phyloP scores from a whole-genome alignment of 257 asterid species.

The Solanum lycopersicoides region DNA sequence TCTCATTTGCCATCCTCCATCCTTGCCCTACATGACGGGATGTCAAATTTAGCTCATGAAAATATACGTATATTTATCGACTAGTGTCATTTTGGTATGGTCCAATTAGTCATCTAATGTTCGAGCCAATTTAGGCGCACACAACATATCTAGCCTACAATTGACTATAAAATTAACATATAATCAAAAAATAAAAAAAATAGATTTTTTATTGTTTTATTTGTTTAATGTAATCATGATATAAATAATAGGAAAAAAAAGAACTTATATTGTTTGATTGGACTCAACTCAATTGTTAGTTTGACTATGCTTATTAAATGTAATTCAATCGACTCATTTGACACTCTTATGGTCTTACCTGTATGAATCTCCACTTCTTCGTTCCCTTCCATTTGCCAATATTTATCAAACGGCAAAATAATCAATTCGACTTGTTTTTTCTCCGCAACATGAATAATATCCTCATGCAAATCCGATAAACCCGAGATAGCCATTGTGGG shows the following conservation, averaged over 20 bases:
- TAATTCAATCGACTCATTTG: too few species aligned
- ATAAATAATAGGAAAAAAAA: too few species aligned
- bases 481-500: constrained; percentile 19
- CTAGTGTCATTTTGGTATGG: neutral
- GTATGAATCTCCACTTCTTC: constrained; percentile 1
- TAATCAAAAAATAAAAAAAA: too few species aligned
- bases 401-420: constrained; percentile 22
- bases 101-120: neutral
- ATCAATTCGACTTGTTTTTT: constrained; percentile 11
- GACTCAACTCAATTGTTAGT: neutral
- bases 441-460: constrained; percentile 24
- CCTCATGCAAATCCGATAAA: constrained; percentile 23
- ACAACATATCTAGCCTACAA: neutral
- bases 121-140: too few species aligned
- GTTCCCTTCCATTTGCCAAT: constrained; percentile 13
- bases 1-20: constrained; percentile 27
- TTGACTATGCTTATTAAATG: neutral
- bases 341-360: neutral
- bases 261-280: neutral
- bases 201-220: too few species aligned
- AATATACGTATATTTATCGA: neutral
- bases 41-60: neutral
- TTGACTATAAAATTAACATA: neutral
- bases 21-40: neutral
- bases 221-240: neutral